These are phyloP conservation scores for Harrya chromipes DNA, from an alignment of 768 basidiomycete genomes.

Conservation along the genomic window DNA sequence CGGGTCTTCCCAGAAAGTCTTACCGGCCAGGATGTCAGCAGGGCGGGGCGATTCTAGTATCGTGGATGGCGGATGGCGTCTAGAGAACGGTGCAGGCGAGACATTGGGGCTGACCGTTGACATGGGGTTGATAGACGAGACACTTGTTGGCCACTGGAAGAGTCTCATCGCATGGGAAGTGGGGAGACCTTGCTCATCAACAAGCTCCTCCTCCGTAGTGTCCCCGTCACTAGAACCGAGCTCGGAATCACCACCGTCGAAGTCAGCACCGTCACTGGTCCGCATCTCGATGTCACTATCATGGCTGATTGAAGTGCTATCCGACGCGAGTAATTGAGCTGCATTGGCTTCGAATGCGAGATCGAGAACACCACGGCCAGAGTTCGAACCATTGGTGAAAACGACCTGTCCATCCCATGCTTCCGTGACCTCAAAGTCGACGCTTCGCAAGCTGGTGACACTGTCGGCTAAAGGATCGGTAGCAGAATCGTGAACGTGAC, in stretches of 20 bases:
- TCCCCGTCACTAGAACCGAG: conserved; percentile 62
- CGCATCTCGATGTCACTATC: conserved; percentile 51
- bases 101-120: conserved; percentile 66
- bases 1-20: conserved; percentile 48
- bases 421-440: conserved; percentile 60
- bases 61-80: conserved; percentile 28
- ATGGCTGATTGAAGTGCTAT: conserved; percentile 46
- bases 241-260: conserved; percentile 45
- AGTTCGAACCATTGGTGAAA: conserved; percentile 61
- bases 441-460: conserved; percentile 34
- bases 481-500: conserved; percentile 39
- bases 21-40: conserved; percentile 66
- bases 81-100: conserved; percentile 40
- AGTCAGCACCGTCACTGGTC: conserved; percentile 35
- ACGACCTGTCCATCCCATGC: conserved; percentile 75
- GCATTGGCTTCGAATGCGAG: conserved; percentile 68
- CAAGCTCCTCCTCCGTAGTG: conserved; percentile 81
- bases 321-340: conserved; percentile 48
- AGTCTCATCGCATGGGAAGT: conserved; percentile 74
- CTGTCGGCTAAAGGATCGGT: conserved; percentile 24
- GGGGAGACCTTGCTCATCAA: conserved; percentile 69
- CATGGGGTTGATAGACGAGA: conserved; percentile 68
- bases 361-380: conserved; percentile 53
- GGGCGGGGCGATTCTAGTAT: conserved; percentile 50
- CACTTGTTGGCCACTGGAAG: conserved; percentile 60